Evolutionary conservation across 2,329 filamentous ascomycete genomes (phyloP).

Genomic region (Paracorniculantispora psalliotae): DNA sequence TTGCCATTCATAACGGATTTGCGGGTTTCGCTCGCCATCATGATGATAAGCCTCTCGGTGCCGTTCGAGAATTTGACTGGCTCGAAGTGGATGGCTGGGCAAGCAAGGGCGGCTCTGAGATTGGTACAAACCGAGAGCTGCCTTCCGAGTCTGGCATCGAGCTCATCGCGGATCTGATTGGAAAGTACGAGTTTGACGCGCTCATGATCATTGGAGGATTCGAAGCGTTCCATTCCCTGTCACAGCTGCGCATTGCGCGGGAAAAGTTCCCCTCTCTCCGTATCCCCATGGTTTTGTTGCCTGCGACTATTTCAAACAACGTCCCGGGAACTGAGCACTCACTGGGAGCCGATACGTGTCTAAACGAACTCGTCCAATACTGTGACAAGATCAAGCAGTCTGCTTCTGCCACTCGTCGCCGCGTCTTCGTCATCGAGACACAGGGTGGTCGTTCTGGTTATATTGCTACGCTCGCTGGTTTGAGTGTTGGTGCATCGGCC

Average conservation of each 20-base stretch:
- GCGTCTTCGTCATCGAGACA: conserved; percentile 97
- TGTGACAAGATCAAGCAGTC: conserved; percentile 98
- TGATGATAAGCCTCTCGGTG: conserved; percentile 71
- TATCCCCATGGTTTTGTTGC: conserved; percentile 86
- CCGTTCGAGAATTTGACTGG: conserved; percentile 85
- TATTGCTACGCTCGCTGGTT: conserved; percentile 81
- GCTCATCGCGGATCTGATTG: conserved; percentile 75
- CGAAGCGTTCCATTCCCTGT: conserved; percentile 90
- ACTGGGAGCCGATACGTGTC: conserved; percentile 89
- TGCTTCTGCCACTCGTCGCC: conserved; percentile 83
- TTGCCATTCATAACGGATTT: conserved; percentile 96
- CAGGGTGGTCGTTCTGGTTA: conserved; percentile 94
- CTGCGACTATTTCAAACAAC: conserved; percentile 98
- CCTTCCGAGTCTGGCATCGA: conserved; percentile 81
- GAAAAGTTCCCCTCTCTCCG: conserved; percentile 77
- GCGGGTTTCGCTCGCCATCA: conserved; percentile 90
- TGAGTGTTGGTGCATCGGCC: conserved; percentile 85
- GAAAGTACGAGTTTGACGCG: conserved; percentile 82
- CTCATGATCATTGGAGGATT: conserved; percentile 93
- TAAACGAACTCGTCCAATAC: conserved; percentile 92
- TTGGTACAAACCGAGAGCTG: conserved; percentile 92
- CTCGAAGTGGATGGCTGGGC: conserved; percentile 94
- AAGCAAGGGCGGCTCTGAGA: conserved; percentile 93
- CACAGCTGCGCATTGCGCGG: conserved; percentile 77
- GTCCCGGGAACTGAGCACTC: conserved; percentile 97